Evolutionary conservation across 1,139 yeast genomes (phyloP).

Genomic region (Pichia kudriavzevii): DNA sequence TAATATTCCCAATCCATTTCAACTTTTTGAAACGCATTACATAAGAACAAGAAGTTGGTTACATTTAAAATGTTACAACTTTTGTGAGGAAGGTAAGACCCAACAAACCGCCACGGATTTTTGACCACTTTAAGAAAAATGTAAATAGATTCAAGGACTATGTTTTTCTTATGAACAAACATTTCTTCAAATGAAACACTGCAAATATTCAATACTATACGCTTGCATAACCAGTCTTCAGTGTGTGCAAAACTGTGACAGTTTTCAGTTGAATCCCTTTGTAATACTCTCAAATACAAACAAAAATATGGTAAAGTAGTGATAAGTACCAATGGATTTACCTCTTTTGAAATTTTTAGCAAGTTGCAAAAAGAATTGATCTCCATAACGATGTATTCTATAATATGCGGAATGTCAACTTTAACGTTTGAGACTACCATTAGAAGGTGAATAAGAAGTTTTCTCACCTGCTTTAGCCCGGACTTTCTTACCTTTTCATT

Average conservation of each 20-base stretch:
- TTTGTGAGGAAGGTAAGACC: conserved; percentile 7
- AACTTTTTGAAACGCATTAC: conserved; percentile 18
- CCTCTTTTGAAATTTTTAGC: conserved; percentile 5
- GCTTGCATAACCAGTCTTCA: conserved; percentile 13
- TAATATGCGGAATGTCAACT: conserved; percentile 4
- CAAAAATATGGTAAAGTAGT: conserved; percentile 24
- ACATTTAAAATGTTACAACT: conserved; percentile 14
- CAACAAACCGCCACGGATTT: conserved; percentile 24
- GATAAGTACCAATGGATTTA: conserved; percentile 11
- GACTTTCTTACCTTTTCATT: conserved; percentile 3
- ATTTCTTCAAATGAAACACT: conserved; percentile 15
- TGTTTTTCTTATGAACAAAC: conserved; percentile 7
- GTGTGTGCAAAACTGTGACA: conserved; percentile 9
- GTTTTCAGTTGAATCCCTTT: conserved; percentile 11
- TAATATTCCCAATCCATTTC: conserved; percentile 24
- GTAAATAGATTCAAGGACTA: conserved; percentile 19
- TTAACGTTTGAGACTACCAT: conserved; percentile 21
- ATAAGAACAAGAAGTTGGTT: conserved; percentile 20
- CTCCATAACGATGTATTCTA: conserved; percentile 11
- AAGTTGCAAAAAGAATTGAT: conserved; percentile 12
- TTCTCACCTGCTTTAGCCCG: conserved; percentile 15
- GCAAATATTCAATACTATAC: conserved; percentile 17
- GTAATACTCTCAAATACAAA: conserved; percentile 16
- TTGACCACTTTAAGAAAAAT: conserved; percentile 16
- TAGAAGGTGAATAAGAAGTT: conserved; percentile 19